Evolutionary conservation across 148 eudicot genomes (phyloP), one percentile per base, ranked within the genome.

Genomic region (Oxyria digyna): DNA sequence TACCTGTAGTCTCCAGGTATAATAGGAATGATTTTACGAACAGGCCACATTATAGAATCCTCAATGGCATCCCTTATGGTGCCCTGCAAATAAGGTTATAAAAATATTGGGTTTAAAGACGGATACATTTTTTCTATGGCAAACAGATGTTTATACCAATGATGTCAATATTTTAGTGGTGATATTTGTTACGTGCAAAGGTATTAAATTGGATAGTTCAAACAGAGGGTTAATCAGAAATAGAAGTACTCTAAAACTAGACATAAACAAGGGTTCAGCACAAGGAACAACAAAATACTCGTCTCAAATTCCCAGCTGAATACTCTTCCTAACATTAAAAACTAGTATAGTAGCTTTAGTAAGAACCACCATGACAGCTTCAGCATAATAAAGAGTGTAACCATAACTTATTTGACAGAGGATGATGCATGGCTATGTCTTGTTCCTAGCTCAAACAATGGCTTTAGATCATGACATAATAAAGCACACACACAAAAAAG

Each of bases 31-130:
- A 94, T 79, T 80, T 90, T 94, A 70, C 99, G 86, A 69, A 90
- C 97, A 59, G 99, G 99, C 99, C 99, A 94, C 70, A 80, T 90
- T 64, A 90, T 94, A 52, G 99, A 88, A 81, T 94, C 99, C 82
- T 94, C 99, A 75, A 94, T 78, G 32, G 99, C 99, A 73, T 94
- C 90, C 70, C 83, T 80, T 78, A 94, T 94, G 29, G 87, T 94
- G 37, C 81, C 80, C 99, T 94, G 81, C 50, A 79, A 37, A 67
- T 67, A 3, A 46, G 74, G 27, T 21, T 1, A 59, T 29, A 59
- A 13, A 8, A 27, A 4, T 32, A 46, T 45, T 29, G 27, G 3
- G 17, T 45, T 15, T 33, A 31, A 31, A 18, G 8, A 12, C 12
- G 13, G 12, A 13, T 31, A 42, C 29, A 42, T 15, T 15, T 45